These are phyloP conservation scores for Flaveria brownii DNA, from an alignment of 129 eudicot species.

Conservation along the genomic window DNA sequence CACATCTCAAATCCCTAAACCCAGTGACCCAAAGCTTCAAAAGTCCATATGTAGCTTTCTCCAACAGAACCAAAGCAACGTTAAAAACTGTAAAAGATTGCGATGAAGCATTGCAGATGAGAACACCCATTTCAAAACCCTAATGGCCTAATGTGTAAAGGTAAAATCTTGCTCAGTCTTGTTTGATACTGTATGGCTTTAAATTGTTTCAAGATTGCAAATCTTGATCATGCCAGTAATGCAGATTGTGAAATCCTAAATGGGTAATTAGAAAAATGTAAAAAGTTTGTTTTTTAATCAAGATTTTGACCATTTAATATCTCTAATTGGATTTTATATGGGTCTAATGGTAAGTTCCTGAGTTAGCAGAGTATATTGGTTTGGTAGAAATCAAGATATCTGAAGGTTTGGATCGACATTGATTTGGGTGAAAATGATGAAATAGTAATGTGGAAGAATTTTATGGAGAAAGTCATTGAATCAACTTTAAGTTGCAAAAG, in stretches of 20 bases:
- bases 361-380: constrained; percentile 80
- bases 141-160: constrained; percentile 67
- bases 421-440: constrained; percentile 63
- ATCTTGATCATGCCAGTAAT: constrained; percentile 50
- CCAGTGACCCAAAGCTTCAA: constrained; percentile 43
- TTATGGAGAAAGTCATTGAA: constrained; percentile 65
- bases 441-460: constrained; percentile 89
- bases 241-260: constrained; percentile 49
- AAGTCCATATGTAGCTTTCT: constrained; percentile 50
- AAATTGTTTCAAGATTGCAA: constrained; percentile 60
- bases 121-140: constrained; percentile 63
- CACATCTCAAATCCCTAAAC: constrained; percentile 42
- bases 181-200: constrained; percentile 57
- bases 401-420: constrained; percentile 56
- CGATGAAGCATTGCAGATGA: constrained; percentile 71
- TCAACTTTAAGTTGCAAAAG: constrained; percentile 47
- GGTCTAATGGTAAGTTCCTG: constrained; percentile 72
- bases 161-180: constrained; percentile 67
- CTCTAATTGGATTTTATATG: constrained; percentile 14
- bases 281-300: constrained; percentile 59
- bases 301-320: constrained; percentile 69
- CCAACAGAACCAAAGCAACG: constrained; percentile 78
- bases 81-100: constrained; percentile 61
- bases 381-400: constrained; percentile 73
- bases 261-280: constrained; percentile 65